A percentile compares a stretch with the other conserved stretches of the same genome.
Evolutionary conservation across 768 basidiomycete species (phyloP).

Genomic region (Austroboletus festivus): DNA sequence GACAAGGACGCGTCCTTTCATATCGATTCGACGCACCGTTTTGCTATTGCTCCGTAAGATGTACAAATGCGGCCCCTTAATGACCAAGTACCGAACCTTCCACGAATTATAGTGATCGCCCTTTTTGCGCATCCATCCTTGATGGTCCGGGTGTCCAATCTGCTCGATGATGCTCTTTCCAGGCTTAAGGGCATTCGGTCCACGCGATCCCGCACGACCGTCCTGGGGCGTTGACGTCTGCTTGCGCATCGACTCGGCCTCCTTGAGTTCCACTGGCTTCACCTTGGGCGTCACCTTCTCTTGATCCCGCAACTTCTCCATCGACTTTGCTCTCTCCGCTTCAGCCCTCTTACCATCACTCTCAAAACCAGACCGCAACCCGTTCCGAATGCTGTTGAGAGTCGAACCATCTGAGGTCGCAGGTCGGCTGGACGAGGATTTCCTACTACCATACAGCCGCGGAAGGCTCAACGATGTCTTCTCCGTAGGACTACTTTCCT

Average conservation of each 20-base stretch:
- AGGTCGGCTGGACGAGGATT: slow-evolving; percentile 39
- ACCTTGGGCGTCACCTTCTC: slow-evolving; percentile 20
- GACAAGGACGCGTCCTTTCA: neutral
- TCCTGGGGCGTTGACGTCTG: slow-evolving; percentile 40
- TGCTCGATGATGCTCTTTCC: slow-evolving; percentile 82
- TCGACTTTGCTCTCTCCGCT: slow-evolving; percentile 22
- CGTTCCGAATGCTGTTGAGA: slow-evolving; percentile 24
- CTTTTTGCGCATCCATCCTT: slow-evolving; percentile 95
- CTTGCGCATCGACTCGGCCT: slow-evolving; percentile 50
- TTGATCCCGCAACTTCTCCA: slow-evolving; percentile 18
- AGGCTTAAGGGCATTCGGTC: slow-evolving; percentile 43
- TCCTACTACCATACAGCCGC: slow-evolving; percentile 44
- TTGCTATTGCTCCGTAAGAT: slow-evolving; percentile 74
- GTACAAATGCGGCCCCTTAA: slow-evolving; percentile 91
- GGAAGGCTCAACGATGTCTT: slow-evolving; percentile 51
- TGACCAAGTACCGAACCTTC: slow-evolving; percentile 88
- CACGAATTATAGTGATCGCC: slow-evolving; percentile 90
- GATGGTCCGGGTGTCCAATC: slow-evolving; percentile 86
- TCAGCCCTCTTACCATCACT: slow-evolving; percentile 15
- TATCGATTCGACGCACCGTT: slow-evolving; percentile 22
- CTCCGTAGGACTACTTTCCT: slow-evolving; percentile 36
- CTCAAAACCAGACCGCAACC: slow-evolving; percentile 21
- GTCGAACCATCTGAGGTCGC: slow-evolving; percentile 39
- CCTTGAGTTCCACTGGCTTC: slow-evolving; percentile 28
- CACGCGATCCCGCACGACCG: slow-evolving; percentile 16